These are phyloP conservation scores for Pachysandra terminalis DNA, from an alignment of 164 flowering plant genomes.

Conservation along the genomic window DNA sequence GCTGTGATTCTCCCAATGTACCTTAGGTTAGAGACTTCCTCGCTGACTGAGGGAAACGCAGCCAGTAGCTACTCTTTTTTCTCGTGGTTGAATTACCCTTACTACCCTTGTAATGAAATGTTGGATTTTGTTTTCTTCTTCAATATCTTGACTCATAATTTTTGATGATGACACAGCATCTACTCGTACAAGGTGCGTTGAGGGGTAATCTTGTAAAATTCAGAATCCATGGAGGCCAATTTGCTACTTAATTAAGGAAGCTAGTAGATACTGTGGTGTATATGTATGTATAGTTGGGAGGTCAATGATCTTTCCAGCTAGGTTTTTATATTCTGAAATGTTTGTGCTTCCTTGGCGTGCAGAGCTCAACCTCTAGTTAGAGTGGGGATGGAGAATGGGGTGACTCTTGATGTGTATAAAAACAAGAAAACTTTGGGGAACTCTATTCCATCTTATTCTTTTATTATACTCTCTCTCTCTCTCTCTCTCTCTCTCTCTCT, in stretches of 20 bases:
- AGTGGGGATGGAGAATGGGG: too few species aligned
- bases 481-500: too few species aligned
- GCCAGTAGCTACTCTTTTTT: background rate
- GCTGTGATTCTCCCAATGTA: constrained; percentile 13
- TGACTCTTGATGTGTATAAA: too few species aligned
- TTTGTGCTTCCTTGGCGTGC: constrained; percentile 47
- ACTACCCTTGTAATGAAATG: background rate
- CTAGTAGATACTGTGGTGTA: background rate
- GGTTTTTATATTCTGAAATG: background rate
- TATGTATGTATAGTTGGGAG: constrained; percentile 22
- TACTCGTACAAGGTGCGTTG: background rate
- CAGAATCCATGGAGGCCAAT: background rate
- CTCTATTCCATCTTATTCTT: too few species aligned
- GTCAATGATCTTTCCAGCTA: constrained; percentile 42
- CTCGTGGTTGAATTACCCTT: background rate
- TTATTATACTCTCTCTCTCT: background rate
- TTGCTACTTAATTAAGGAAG: too few species aligned
- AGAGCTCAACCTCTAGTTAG: constrained; percentile 29
- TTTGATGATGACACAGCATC: too few species aligned
- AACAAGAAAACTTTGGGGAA: too few species aligned
- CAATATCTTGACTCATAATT: too few species aligned
- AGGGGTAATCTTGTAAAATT: background rate
- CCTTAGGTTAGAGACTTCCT: constrained; percentile 15
- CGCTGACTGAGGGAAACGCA: constrained; percentile 5
- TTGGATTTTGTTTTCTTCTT: background rate